Percentiles rank a stretch among this genome's conserved stretches.
Evolutionary conservation across 768 basidiomycete species (phyloP).

Genomic region (Termitomyces sp.): DNA sequence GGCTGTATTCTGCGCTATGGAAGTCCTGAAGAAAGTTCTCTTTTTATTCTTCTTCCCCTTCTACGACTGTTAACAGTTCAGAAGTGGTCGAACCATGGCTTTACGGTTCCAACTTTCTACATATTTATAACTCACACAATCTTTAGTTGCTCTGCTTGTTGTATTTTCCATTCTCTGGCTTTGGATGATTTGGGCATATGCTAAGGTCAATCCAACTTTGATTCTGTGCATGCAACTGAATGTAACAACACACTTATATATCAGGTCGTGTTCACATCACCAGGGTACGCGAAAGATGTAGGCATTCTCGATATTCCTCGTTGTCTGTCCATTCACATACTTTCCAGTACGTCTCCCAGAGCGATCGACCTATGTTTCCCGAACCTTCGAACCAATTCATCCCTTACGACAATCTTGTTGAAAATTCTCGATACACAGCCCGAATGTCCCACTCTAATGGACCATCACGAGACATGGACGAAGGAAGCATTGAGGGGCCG

Average conservation of each 20-base stretch:
- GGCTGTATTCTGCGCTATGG: neutral
- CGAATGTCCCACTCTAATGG: constrained; percentile 1
- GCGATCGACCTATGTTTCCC: constrained; percentile 23
- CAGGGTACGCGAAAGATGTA: constrained; percentile 69
- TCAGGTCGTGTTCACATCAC: constrained; percentile 63
- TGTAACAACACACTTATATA: neutral
- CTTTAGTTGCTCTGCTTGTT: constrained; percentile 63
- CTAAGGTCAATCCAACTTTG: constrained; percentile 46
- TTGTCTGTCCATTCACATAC: neutral
- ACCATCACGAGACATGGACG: constrained; percentile 14
- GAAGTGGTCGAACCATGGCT: neutral
- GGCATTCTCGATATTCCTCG: constrained; percentile 15
- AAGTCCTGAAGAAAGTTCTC: neutral
- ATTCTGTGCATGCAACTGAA: neutral
- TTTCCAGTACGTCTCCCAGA: constrained; percentile 23
- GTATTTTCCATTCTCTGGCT: constrained; percentile 60
- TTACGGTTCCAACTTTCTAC: neutral
- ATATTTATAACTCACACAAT: constrained; percentile 4
- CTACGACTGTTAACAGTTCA: neutral
- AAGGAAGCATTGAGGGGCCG: constrained; percentile 35
- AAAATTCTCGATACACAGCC: constrained; percentile 1
- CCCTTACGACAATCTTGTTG: constrained; percentile 6
- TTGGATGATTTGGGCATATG: constrained; percentile 80
- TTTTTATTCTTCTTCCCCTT: neutral
- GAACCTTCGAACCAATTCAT: constrained; percentile 5